A percentile compares a stretch with the other conserved stretches of the same genome.
Conservation (phyloP, 2,329 filamentous ascomycete genomes). For the Paraphaeosphaeria minitans region DNA sequence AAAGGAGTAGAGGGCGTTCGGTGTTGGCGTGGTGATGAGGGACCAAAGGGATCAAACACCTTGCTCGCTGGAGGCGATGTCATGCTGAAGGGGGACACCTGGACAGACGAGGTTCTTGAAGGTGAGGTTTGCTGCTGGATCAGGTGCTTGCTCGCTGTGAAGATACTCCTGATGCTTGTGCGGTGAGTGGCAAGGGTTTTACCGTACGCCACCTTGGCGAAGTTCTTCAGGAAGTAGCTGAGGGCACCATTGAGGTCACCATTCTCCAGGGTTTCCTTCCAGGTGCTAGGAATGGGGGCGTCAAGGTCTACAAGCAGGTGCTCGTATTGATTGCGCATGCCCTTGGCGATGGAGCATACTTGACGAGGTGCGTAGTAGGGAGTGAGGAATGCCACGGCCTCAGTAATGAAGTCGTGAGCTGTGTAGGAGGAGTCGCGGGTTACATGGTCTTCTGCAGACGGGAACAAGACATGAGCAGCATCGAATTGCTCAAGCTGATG, state of each 20-base stretch:
- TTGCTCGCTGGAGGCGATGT: neutral
- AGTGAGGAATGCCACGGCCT: neutral
- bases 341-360: neutral
- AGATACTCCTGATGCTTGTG: neutral
- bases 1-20: neutral
- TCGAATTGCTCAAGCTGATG: neutral
- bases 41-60: neutral
- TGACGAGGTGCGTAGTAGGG: neutral
- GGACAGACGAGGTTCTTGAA: neutral
- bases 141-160: neutral
- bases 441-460: neutral
- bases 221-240: neutral
- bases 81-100: neutral
- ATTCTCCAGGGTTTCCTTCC: neutral
- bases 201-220: neutral
- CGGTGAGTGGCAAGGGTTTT: neutral
- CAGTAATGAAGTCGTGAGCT: neutral
- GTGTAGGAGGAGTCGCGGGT: neutral
- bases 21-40: neutral
- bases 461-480: neutral
- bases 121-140: neutral
- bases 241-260: neutral
- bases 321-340: neutral
- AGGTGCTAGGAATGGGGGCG: neutral
- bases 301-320: neutral